Percentiles rank a stretch among this genome's conserved stretches.
These are phyloP conservation scores for Microascus cirrosus DNA, from an alignment of 2,329 filamentous ascomycete species.

Conservation along the genomic window DNA sequence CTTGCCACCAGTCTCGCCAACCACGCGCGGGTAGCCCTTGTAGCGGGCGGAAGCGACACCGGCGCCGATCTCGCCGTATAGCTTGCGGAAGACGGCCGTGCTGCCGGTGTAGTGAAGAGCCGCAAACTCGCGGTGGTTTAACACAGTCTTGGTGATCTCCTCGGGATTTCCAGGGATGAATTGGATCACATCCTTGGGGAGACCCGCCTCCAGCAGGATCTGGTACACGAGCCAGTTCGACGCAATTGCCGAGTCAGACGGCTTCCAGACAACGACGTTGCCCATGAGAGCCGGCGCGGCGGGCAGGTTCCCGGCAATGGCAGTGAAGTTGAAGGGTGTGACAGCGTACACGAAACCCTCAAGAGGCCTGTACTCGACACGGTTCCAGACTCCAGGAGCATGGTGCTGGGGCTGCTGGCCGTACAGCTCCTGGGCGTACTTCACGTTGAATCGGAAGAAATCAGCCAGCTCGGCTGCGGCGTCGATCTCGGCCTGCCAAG, in stretches of 20 bases:
- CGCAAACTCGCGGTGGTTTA: conserved; percentile 71
- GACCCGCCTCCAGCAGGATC: conserved; percentile 81
- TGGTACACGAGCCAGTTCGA: conserved; percentile 86
- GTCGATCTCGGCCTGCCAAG: conserved; percentile 98
- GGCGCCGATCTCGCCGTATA: conserved; percentile 77
- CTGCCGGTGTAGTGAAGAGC: conserved; percentile 93
- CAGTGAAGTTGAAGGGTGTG: conserved; percentile 94
- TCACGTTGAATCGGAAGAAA: conserved; percentile 89
- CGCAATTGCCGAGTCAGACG: conserved; percentile 79
- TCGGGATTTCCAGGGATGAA: conserved; percentile 85
- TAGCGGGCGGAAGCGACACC: conserved; percentile 77
- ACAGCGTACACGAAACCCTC: conserved; percentile 95
- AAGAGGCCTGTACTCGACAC: conserved; percentile 77
- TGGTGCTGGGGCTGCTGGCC: conserved; percentile 78
- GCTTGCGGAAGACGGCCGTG: conserved; percentile 78
- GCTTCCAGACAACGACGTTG: conserved; percentile 95
- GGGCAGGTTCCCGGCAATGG: conserved; percentile 80
- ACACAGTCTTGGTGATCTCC: conserved; percentile 66
- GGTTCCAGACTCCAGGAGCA: conserved; percentile 79
- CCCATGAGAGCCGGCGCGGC: conserved; percentile 78
- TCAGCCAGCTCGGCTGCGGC: conserved; percentile 85
- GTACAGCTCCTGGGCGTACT: conserved; percentile 88
- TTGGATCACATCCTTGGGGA: conserved; percentile 83
- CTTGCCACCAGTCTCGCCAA: conserved; percentile 87
- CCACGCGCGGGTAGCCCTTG: conserved; percentile 74